Evolutionary conservation across 768 basidiomycete genomes (phyloP).

Genomic region (Hericium rajendrae): DNA sequence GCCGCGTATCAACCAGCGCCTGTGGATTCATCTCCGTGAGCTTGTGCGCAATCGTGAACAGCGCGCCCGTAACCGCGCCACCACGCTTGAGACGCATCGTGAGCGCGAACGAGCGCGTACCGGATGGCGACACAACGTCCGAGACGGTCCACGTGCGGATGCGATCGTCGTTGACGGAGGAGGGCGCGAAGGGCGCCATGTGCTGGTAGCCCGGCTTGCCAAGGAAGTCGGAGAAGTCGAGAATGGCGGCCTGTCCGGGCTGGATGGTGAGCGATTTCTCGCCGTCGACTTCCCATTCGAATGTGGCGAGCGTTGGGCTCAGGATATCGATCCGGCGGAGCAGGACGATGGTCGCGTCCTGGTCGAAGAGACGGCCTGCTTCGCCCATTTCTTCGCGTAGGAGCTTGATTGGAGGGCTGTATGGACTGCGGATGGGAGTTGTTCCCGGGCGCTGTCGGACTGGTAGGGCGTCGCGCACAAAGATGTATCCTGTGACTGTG

Average conservation of each 20-base stretch:
- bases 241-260: conserved; percentile 42
- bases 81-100: conserved; percentile 48
- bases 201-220: conserved; percentile 39
- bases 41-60: conserved; percentile 41
- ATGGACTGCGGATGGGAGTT: conserved; percentile 32
- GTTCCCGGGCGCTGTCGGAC: conserved; percentile 31
- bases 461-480: conserved; percentile 46
- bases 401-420: conserved; percentile 47
- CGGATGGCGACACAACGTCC: conserved; percentile 16
- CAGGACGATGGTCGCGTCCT: conserved; percentile 15
- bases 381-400: conserved; percentile 37
- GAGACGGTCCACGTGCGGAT: conserved; percentile 61
- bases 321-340: conserved; percentile 30
- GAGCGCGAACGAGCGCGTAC: conserved; percentile 27
- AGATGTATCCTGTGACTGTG: conserved; percentile 39
- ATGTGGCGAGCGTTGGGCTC: conserved; percentile 41
- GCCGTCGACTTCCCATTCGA: conserved; percentile 34
- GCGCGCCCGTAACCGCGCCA: conserved; percentile 44
- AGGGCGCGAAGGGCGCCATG: conserved; percentile 37
- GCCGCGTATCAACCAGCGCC: conserved; percentile 28
- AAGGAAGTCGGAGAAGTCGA: conserved; percentile 44
- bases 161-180: conserved; percentile 47
- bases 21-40: conserved; percentile 31
- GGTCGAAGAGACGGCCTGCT: conserved; percentile 19
- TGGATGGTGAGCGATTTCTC: conserved; percentile 19